Percentiles rank a stretch among this genome's conserved stretches.
phyloP scores from a whole-genome alignment of 345 rosid genomes.

The Hibiscus syriacus region DNA sequence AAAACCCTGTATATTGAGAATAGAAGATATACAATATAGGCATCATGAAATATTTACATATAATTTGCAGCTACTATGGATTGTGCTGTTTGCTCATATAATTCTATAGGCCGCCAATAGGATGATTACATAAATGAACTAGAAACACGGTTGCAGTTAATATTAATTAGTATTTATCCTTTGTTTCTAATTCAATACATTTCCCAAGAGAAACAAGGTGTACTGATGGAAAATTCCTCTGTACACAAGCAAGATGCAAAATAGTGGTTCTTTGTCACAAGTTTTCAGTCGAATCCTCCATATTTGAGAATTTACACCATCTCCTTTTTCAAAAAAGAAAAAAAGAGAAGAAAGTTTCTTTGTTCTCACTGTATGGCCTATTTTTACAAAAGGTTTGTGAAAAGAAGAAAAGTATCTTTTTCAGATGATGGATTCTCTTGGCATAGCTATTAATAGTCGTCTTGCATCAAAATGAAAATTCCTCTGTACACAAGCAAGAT shows the following conservation, averaged over 20 bases:
- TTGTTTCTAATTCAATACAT: background rate
- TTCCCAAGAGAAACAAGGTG: background rate
- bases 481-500: background rate
- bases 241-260: background rate
- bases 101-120: background rate
- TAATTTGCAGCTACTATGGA: background rate
- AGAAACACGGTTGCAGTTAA: background rate
- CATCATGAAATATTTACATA: background rate
- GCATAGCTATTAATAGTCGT: background rate
- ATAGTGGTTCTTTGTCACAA: background rate
- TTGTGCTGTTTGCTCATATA: background rate
- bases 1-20: background rate
- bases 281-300: background rate
- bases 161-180: background rate
- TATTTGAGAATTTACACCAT: background rate
- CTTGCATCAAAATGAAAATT: background rate
- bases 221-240: background rate
- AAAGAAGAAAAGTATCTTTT: background rate
- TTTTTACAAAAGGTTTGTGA: background rate
- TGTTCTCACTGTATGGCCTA: background rate
- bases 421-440: background rate
- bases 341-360: too few species aligned
- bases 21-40: background rate
- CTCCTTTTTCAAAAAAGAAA: too few species aligned
- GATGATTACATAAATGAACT: background rate